Evolutionary conservation across 2,329 filamentous ascomycete genomes (phyloP).

Genomic region (Amauroascus niger): DNA sequence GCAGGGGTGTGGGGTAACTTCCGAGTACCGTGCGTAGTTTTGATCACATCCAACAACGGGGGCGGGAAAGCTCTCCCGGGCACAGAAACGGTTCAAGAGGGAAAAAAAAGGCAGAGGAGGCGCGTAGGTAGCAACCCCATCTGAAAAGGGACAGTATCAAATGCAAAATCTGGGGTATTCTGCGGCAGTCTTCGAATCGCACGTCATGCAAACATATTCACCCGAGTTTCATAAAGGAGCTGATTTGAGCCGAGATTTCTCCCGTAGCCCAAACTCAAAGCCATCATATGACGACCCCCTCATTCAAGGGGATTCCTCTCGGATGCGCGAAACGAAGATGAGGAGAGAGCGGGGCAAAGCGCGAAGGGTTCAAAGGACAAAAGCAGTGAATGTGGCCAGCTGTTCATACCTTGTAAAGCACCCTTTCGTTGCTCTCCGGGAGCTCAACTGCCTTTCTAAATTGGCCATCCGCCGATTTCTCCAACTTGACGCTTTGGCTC

Average conservation of each 20-base stretch:
- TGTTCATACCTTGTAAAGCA: slow-evolving; percentile 80
- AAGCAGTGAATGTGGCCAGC: not conserved
- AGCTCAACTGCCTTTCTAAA: slow-evolving; percentile 78
- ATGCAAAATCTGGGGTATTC: not conserved
- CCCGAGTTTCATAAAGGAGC: not conserved
- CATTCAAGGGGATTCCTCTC: not conserved
- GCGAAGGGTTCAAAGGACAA: not conserved
- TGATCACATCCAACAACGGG: slow-evolving; percentile 3
- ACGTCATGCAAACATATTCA: not conserved
- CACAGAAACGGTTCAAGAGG: not conserved
- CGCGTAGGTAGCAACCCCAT: not conserved
- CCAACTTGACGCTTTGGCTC: slow-evolving; percentile 74
- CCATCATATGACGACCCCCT: slow-evolving; percentile 7
- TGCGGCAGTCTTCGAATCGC: not conserved
- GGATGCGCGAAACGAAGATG: not conserved
- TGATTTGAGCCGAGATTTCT: slow-evolving; percentile 2
- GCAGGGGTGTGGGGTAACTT: slow-evolving; percentile 1
- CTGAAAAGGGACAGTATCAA: not conserved
- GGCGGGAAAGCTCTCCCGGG: not conserved
- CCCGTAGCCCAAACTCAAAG: slow-evolving; percentile 7
- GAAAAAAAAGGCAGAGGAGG: not conserved
- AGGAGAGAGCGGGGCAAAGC: not conserved
- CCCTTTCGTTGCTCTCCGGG: slow-evolving; percentile 56
- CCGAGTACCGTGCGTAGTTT: slow-evolving; percentile 8
- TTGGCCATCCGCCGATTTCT: slow-evolving; percentile 55